These are phyloP conservation scores for Kwoniella heveanensis DNA, from an alignment of 768 basidiomycete species.

Conservation along the genomic window DNA sequence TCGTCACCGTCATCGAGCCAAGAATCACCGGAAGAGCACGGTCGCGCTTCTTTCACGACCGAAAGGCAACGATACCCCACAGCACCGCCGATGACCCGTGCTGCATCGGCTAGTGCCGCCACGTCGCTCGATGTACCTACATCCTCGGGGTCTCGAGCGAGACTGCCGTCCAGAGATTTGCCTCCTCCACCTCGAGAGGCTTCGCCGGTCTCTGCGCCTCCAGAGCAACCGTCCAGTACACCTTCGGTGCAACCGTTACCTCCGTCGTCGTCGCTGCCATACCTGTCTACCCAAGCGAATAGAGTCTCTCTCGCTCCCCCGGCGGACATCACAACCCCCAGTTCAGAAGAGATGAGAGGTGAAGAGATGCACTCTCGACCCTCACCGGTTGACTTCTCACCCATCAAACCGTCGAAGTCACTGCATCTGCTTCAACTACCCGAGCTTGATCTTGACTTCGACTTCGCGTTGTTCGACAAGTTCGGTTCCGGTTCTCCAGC, in stretches of 20 bases:
- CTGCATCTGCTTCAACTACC: slow-evolving; percentile 53
- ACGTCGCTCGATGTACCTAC: slow-evolving; percentile 7
- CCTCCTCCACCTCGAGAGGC: slow-evolving; percentile 20
- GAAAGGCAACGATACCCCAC: slow-evolving; percentile 35
- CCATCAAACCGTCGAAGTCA: slow-evolving; percentile 40
- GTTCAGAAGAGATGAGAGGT: neutral
- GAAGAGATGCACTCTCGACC: slow-evolving; percentile 6
- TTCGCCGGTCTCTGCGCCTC: slow-evolving; percentile 4
- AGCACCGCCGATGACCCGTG: slow-evolving; percentile 31
- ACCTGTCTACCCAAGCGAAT: slow-evolving; percentile 23
- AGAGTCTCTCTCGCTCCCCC: slow-evolving; percentile 16
- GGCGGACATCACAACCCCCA: slow-evolving; percentile 10
- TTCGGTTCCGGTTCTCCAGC: slow-evolving; percentile 34
- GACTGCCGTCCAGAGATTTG: slow-evolving; percentile 17
- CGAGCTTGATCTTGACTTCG: slow-evolving; percentile 51
- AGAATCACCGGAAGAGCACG: slow-evolving; percentile 1
- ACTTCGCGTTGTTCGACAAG: slow-evolving; percentile 48
- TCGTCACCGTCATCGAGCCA: slow-evolving; percentile 4
- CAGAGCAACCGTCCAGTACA: neutral
- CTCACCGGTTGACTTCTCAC: slow-evolving; percentile 10
- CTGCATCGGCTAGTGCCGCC: slow-evolving; percentile 15
- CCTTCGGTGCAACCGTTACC: slow-evolving; percentile 6
- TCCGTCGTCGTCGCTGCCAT: slow-evolving; percentile 32
- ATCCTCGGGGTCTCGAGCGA: slow-evolving; percentile 2
- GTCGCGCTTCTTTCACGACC: slow-evolving; percentile 23